phyloP scores from a whole-genome alignment of 768 basidiomycete genomes.

The Dacryopinax primogenitus region DNA sequence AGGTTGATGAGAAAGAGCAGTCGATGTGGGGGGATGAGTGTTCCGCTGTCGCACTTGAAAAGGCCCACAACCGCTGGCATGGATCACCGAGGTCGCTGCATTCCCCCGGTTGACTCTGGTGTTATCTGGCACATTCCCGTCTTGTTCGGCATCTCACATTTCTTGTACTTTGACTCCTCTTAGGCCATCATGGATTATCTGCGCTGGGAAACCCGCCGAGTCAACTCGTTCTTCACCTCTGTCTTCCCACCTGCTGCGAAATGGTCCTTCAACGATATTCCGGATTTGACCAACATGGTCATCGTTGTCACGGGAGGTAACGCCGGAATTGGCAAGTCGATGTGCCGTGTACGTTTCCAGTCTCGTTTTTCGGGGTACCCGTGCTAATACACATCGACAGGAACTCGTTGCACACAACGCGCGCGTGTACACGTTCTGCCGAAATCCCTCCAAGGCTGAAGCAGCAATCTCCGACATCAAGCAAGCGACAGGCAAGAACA shows the following conservation, averaged over 20 bases:
- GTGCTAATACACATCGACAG: background rate
- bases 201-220: background rate
- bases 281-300: conserved; percentile 37
- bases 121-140: no score
- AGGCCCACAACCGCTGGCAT: no score
- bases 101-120: no score
- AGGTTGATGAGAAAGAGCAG: no score
- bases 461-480: conserved; percentile 14
- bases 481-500: conserved; percentile 10
- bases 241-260: conserved; percentile 15
- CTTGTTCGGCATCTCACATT: no score
- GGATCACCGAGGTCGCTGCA: no score
- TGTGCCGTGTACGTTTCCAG: background rate
- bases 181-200: background rate
- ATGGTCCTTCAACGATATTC: conserved; percentile 28
- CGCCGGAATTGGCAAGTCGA: conserved; percentile 18
- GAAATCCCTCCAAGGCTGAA: background rate
- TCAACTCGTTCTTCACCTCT: background rate
- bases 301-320: conserved; percentile 41
- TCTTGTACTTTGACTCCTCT: no score
- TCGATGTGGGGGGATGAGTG: no score
- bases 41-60: no score
- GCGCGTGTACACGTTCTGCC: conserved; percentile 13
- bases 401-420: conserved; percentile 13
- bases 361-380: background rate